Percentiles rank a stretch among this genome's conserved stretches.
These are phyloP conservation scores for Carex cristatella DNA, from an alignment of 176 grass and related monocot species.

Conservation along the genomic window DNA sequence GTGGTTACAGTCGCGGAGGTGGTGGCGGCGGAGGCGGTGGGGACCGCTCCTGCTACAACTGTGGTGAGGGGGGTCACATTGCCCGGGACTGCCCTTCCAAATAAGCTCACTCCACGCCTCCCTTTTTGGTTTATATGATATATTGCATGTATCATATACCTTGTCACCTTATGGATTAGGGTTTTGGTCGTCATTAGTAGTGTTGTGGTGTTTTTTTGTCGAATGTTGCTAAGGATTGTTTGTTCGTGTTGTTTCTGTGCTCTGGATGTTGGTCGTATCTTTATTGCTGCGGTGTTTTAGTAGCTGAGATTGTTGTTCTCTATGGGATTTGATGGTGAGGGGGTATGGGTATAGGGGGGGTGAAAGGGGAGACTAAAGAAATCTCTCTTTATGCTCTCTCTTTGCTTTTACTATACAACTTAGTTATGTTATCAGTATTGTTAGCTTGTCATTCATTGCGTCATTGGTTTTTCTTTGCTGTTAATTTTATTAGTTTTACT, in stretches of 20 bases:
- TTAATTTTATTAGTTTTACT: not conserved
- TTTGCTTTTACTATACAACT: conserved; percentile 29
- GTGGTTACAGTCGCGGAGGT: conserved; percentile 25
- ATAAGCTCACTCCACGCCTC: not conserved
- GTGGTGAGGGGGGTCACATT: conserved; percentile 76
- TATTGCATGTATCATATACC: conserved; percentile 21
- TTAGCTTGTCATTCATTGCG: not conserved
- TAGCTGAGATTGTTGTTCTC: not conserved
- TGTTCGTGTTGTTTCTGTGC: conserved; percentile 16
- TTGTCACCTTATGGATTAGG: conserved; percentile 17
- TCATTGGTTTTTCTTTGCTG: not conserved
- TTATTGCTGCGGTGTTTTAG: conserved; percentile 18
- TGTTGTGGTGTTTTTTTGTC: conserved; percentile 24
- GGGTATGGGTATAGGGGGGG: conserved; percentile 14
- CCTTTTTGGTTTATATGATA: conserved; percentile 22
- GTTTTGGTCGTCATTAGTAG: conserved; percentile 17
- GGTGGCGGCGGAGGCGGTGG: conserved; percentile 5
- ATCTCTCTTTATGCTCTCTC: conserved; percentile 1
- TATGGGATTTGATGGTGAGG: conserved; percentile 2
- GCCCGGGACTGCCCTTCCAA: conserved; percentile 62
- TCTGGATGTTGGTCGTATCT: conserved; percentile 7
- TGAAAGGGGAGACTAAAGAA: conserved; percentile 18
- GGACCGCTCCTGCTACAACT: conserved; percentile 74
- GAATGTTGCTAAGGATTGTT: conserved; percentile 24
- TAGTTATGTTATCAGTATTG: conserved; percentile 20